Evolutionary conservation across 176 grass and related monocot genomes (phyloP), one percentile per base, ranked within the genome.

Genomic region (Oryza glumipatula): DNA sequence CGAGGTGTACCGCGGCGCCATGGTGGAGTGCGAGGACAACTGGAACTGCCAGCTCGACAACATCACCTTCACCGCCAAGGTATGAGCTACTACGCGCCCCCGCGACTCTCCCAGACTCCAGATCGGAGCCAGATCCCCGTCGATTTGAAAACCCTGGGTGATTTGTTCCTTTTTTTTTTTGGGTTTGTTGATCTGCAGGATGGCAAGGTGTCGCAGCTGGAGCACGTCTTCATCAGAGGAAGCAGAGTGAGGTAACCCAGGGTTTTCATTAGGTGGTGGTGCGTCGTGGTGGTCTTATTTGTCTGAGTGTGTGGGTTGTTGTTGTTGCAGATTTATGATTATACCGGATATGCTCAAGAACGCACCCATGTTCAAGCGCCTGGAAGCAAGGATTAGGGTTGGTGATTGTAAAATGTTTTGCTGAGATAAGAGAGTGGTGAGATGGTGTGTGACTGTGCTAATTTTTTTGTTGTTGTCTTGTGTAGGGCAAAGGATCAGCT

Each of bases 11-110:
- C 85, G 88, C 9, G 88, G 93, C 22, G 81, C 71, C 79, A 66
- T 92, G 79, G 64, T 95, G 49, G 90, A 95, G 76, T 95, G 90
- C 88, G 90, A 95, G 82, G 93, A 95, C 83, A 95, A 95, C 88
- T 92, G 93, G 93, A 95, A 92, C 85, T 95, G 90, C 86, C 86
- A 92, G 48, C 88, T 95, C n/a, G 88, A 92, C 14, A 90, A 75
- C 58, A 92, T 92, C 85, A 92, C 88, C 76, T 95, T 83, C 88
- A 92, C 88, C 10, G 88, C 90, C 35, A 95, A 90, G 90, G 76
- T 92, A 49, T 9, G 75, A 3, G n/a, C 19, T 58, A n/a, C 64
- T 58, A n/a, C 64, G 5, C 66, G 61, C 44, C 17, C 17, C 80
- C 32, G 6, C 61, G 46, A 12, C 61, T 24, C 6, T 9, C 36